Evolutionary conservation across 2,329 filamentous ascomycete genomes (phyloP), one percentile per base, ranked within the genome.

Genomic region (Stemphylium lycopersici): DNA sequence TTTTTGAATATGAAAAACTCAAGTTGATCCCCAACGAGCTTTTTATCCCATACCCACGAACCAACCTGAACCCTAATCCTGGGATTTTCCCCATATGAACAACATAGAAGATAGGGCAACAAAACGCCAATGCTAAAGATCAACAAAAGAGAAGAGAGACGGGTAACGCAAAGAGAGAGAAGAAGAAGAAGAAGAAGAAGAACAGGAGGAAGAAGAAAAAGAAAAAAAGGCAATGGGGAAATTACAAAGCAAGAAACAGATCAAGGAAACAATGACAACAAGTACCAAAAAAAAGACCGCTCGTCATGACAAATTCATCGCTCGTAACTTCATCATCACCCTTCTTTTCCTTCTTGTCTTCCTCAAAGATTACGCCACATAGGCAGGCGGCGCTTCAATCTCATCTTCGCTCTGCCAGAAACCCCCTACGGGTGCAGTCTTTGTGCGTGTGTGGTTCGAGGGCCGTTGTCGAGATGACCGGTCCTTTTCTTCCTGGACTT

Each of bases 401-500:
- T 67, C 66, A 13, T 67, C 68, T 11, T 67, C 69, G 6, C 52
- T 56, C 36, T 59, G 59, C 61, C 69, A 70, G 39, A 71, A 60
- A 16, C 65, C 58, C 4, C 57, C 56, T 8, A 45, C 46, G 16
- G 54, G 48, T 6, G 57, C 49, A 26, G 54, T 52, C 45, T 57
- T 57, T 6, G 42, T 56, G 16, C 41, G 47, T 10, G 52, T 33
- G 7, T 49, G 53, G 18, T 37, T 43, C n/a, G 59, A 52, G 24
- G 56, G 49, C 3, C 50, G 55, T 22, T 37, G 33, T 5, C 29
- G 18, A n/a, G 52, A 55, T 10, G 52, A 46, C 36, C 32, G 31
- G n/a, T 73, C 77, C 77, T 96, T 95, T 77, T 96, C 90, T 64
- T 96, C 90, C 62, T 93, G 90, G 61, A 96, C 91, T 51, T 91